Evolutionary conservation across 2,329 filamentous ascomycete genomes (phyloP), one percentile per base, ranked within the genome.

Genomic region (Ciborinia camelliae): DNA sequence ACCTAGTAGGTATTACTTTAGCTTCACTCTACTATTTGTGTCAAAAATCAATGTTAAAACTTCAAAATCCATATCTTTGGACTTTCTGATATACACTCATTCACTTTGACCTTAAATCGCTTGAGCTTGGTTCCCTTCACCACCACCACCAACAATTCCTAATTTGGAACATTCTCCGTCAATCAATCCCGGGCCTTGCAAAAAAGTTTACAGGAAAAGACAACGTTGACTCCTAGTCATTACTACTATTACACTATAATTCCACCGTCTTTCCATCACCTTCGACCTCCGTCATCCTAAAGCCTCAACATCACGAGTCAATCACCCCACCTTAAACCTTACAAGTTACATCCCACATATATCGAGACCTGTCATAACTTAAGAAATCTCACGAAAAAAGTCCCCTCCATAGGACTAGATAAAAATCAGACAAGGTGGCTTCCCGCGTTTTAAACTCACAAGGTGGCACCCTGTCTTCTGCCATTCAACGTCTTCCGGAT

Each of bases 401-500:
- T 47, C 39, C 47, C 60, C 23, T 58, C 53, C 58, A 32, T 26
- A 63, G 61, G 37, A 58, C 51, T 58, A 30, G 52, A 50, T 48
- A 65, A 54, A 70, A 65, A 67, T 70, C 70, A 72, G 68, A 55
- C 71, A 76, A 75, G 68, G 73, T 76, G 74, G 74, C 73, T 74
- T 73, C 71, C 71, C 69, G 64, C 67, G 66, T 69, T 74, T 79
- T 81, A 83, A 85, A 84, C 83, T 85, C 84, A 74, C 81, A 82
- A 77, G 84, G 84, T 86, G 85, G 83, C 79, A 74, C 76, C 66
- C 73, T 79, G 75, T 78, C 76, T 74, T 73, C 77, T 86, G 75
- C 82, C 82, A 79, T 86, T 83, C 78, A 80, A 84, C 76, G 81
- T 80, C 72, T 81, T 81, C 73, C 75, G 80, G 69, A 75, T 65